Conservation (phyloP, 2,329 filamentous ascomycete genomes). For the Didymella segeticola region DNA sequence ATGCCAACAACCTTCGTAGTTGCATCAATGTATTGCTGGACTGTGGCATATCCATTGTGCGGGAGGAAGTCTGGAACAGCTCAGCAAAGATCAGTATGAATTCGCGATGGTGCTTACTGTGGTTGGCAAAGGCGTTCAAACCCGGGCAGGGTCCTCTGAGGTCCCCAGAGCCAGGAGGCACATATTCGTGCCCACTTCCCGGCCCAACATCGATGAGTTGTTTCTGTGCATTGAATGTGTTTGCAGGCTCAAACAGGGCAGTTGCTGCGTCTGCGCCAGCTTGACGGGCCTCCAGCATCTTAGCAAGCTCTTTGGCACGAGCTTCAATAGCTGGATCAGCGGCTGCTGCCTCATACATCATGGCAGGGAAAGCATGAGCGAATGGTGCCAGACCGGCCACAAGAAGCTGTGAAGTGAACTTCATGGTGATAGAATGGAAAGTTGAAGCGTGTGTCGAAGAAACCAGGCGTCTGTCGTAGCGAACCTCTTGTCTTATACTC, state of each 20-base stretch:
- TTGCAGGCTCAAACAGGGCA: constrained; percentile 28
- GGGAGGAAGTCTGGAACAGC: constrained; percentile 24
- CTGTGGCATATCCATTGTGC: constrained; percentile 29
- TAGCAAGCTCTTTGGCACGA: constrained; percentile 25
- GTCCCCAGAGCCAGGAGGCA: constrained; percentile 31
- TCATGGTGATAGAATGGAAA: constrained; percentile 17
- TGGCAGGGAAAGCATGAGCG: constrained; percentile 28
- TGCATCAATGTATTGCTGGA: constrained; percentile 31
- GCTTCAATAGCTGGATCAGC: constrained; percentile 23
- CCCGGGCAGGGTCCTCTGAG: constrained; percentile 35
- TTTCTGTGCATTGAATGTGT: constrained; percentile 27
- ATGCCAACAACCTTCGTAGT: constrained; percentile 31
- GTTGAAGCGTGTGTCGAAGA: not conserved
- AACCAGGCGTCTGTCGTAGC: not conserved
- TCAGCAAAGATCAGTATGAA: not conserved
- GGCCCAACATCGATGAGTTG: constrained; percentile 28
- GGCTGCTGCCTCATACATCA: constrained; percentile 31
- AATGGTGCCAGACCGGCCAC: constrained; percentile 20
- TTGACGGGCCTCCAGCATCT: constrained; percentile 21
- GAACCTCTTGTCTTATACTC: not conserved
- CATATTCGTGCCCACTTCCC: constrained; percentile 33
- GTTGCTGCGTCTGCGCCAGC: constrained; percentile 29
- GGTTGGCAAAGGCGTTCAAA: constrained; percentile 35
- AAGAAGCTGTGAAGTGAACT: constrained; percentile 19
- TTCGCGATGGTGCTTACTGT: constrained; percentile 15